Evolutionary conservation across 176 grass and related monocot species (phyloP).

Genomic region (Eragrostis nindensis): DNA sequence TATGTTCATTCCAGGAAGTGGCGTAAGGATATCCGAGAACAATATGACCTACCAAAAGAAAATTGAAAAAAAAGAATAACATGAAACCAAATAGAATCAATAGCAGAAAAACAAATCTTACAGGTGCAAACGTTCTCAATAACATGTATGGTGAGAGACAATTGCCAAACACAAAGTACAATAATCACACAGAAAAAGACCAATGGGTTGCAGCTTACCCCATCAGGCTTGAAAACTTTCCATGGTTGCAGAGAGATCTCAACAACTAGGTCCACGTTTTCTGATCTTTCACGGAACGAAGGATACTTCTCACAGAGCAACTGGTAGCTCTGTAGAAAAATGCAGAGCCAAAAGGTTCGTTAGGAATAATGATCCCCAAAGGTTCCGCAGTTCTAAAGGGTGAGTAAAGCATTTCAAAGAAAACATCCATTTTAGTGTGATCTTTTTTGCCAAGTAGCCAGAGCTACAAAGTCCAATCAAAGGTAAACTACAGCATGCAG

Average conservation of each 20-base stretch:
- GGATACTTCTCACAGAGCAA: constrained; percentile 82
- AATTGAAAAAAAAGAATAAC: constrained; percentile 2
- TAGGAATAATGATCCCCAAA: not conserved
- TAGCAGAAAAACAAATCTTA: constrained; percentile 12
- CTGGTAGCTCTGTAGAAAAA: constrained; percentile 81
- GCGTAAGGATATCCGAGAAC: constrained; percentile 97
- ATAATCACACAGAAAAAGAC: constrained; percentile 35
- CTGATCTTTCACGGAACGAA: constrained; percentile 97
- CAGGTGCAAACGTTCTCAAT: constrained; percentile 14
- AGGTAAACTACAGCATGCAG: not conserved
- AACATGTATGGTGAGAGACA: constrained; percentile 23
- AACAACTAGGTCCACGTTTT: constrained; percentile 95
- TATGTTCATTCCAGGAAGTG: constrained; percentile 99
- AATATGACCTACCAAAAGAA: constrained; percentile 73
- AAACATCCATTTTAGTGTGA: not conserved
- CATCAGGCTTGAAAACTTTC: constrained; percentile 98
- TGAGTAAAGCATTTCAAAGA: not conserved
- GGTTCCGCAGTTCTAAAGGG: not conserved
- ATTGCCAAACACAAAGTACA: constrained; percentile 19
- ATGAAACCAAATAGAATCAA: constrained; percentile 7
- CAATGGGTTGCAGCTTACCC: constrained; percentile 59
- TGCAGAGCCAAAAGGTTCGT: not conserved
- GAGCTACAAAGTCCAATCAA: not conserved
- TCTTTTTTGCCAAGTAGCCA: not conserved
- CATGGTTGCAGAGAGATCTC: constrained; percentile 98